phyloP scores from a whole-genome alignment of 164 flowering plant species.

The Dillenia turbinata region DNA sequence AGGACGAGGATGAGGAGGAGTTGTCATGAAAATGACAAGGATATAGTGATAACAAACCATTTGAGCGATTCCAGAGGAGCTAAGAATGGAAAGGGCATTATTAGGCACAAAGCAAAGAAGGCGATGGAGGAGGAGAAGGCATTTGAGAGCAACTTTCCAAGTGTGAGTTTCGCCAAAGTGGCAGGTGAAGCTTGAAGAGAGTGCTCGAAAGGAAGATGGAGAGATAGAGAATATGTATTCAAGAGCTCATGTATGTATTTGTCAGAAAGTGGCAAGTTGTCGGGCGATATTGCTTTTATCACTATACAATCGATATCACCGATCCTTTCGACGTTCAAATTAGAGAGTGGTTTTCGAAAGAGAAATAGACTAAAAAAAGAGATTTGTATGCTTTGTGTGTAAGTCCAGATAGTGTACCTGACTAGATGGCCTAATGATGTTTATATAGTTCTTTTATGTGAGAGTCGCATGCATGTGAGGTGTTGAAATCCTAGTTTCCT shows the following conservation, averaged over 20 bases:
- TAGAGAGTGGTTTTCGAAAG: too few relatives aligned
- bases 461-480: too few relatives aligned
- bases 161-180: conserved; percentile 42
- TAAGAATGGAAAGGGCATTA: conserved; percentile 29
- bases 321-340: too few relatives aligned
- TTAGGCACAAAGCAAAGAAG: conserved; percentile 37
- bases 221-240: conserved; percentile 45
- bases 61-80: conserved; percentile 37
- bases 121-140: conserved; percentile 58
- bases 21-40: conserved; percentile 46
- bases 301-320: conserved; percentile 8
- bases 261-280: conserved; percentile 45
- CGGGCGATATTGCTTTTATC: conserved; percentile 56
- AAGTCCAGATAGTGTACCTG: too few relatives aligned
- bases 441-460: too few relatives aligned
- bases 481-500: too few relatives aligned
- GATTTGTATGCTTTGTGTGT: too few relatives aligned
- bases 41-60: conserved; percentile 35
- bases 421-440: too few relatives aligned
- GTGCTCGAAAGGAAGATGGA: conserved; percentile 33
- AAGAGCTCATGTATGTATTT: conserved; percentile 41
- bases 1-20: conserved; percentile 35
- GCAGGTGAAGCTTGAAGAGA: conserved; percentile 41
- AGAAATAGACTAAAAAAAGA: too few relatives aligned
- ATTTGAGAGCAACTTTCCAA: conserved; percentile 71